These are phyloP conservation scores for Lichtheimia ornata DNA, from an alignment of 371 early-diverging fungal species.

Conservation along the genomic window DNA sequence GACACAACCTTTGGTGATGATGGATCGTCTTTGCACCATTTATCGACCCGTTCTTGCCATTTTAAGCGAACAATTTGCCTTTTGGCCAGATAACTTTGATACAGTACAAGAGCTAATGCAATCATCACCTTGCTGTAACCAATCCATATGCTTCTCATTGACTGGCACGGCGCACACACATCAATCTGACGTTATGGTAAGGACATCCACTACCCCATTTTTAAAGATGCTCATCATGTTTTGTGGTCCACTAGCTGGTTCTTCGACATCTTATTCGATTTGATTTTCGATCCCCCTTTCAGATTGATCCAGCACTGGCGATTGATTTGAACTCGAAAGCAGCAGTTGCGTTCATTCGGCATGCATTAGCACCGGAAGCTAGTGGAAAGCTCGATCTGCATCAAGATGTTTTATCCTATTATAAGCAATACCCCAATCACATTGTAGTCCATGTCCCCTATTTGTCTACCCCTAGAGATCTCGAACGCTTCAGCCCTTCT, in stretches of 20 bases:
- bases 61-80: slow-evolving; percentile 32
- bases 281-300: slow-evolving; percentile 26
- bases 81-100: slow-evolving; percentile 37
- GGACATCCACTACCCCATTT: neutral
- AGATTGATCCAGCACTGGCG: slow-evolving; percentile 25
- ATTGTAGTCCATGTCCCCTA: neutral
- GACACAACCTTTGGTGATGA: slow-evolving; percentile 32
- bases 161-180: neutral
- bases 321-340: slow-evolving; percentile 23
- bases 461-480: no score
- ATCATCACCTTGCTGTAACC: slow-evolving; percentile 6
- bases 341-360: slow-evolving; percentile 20
- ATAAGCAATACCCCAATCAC: neutral
- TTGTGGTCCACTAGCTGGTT: slow-evolving; percentile 6
- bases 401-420: neutral
- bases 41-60: slow-evolving; percentile 42
- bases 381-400: neutral
- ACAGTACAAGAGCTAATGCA: slow-evolving; percentile 21
- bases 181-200: neutral
- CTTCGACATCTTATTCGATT: slow-evolving; percentile 23
- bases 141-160: slow-evolving; percentile 10
- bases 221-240: neutral
- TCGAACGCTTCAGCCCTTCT: no score
- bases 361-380: neutral
- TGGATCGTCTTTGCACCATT: slow-evolving; percentile 12